phyloP scores from a whole-genome alignment of 2,329 filamentous ascomycete genomes.

The Celoporthe dispersa region DNA sequence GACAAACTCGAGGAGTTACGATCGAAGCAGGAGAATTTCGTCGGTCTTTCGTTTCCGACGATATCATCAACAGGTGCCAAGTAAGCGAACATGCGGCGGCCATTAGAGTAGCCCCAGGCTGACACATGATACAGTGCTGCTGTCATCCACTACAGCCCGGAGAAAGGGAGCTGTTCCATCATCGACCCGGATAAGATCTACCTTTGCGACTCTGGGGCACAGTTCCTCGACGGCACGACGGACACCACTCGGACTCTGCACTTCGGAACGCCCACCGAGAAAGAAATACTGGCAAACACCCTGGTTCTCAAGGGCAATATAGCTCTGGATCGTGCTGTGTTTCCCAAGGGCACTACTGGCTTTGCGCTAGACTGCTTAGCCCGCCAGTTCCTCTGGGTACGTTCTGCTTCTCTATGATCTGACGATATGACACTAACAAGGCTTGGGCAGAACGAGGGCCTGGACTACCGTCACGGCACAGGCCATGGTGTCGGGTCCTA shows the following conservation, averaged over 20 bases:
- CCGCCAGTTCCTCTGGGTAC: slow-evolving; percentile 88
- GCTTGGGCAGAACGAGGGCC: slow-evolving; percentile 63
- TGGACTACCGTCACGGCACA: slow-evolving; percentile 96
- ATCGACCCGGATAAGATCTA: slow-evolving; percentile 89
- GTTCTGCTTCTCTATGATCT: slow-evolving; percentile 30
- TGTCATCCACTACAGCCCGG: slow-evolving; percentile 93
- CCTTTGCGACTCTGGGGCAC: slow-evolving; percentile 95
- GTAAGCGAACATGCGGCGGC: slow-evolving; percentile 45
- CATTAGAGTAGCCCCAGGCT: background rate
- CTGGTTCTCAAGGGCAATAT: slow-evolving; percentile 95
- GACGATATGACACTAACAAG: slow-evolving; percentile 31
- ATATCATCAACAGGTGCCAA: slow-evolving; percentile 91
- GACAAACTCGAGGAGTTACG: slow-evolving; percentile 85
- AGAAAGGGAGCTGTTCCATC: slow-evolving; percentile 76
- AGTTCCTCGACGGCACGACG: slow-evolving; percentile 93
- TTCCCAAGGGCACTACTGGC: slow-evolving; percentile 93
- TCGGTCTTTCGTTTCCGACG: slow-evolving; percentile 90
- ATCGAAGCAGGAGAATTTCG: slow-evolving; percentile 72
- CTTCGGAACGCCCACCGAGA: slow-evolving; percentile 81
- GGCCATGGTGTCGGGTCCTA: slow-evolving; percentile 95
- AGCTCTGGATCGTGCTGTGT: slow-evolving; percentile 81
- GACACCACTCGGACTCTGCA: slow-evolving; percentile 94
- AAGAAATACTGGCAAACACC: slow-evolving; percentile 89
- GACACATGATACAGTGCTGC: slow-evolving; percentile 71
- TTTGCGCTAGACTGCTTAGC: slow-evolving; percentile 89